Evolutionary conservation across 2,329 filamentous ascomycete species (phyloP), one percentile per base, ranked within the genome.

Genomic region (Ophiostoma pallidulum): DNA sequence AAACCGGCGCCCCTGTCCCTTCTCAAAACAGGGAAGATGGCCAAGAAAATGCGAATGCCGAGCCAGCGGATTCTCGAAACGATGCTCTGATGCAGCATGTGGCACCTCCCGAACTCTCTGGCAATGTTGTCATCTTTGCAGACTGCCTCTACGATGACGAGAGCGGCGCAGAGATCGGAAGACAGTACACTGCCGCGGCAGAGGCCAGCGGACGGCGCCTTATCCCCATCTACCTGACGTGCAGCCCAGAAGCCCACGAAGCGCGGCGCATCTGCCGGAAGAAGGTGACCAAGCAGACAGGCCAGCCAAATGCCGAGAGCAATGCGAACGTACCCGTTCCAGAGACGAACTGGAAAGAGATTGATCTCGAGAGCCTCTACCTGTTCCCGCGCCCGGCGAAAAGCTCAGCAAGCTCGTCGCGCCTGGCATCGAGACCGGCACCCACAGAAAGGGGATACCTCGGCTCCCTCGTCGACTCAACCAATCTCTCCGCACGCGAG

Each of bases 211-310:
- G 33, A 4, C 52, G 52, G 24, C 48, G 39, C 4, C 40, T 54
- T 38, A 16, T 54, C 4, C 51, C 51, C 20, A 29, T 53, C 16
- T 50, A 53, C 26, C 32, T 53, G 29, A 24, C 12, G 6, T 51
- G 48, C 42, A 22, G 39, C 5, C 14, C 14, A 2, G 4, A 26
- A 10, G 35, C 31, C 36, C 44, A 47, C n/a, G 4, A 45, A n/a
- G 26, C 33, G 29, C 48, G 45, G 14, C 18, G 48, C 7, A 18
- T 41, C 14, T 28, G 26, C 19, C 45, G 35, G 16, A 9, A 8
- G 13, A n/a, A 14, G 6, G 39, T 16, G n/a, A n/a, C n/a, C n/a
- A 28, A 3, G 9, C 18, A 4, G 14, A 19, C 10, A 35, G 18
- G 19, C 19, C 13, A n/a, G 29, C 41, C 14, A 24, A n/a, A n/a